Conservation (phyloP, 2,329 filamentous ascomycete genomes). For the Cercospora berteroae region DNA sequence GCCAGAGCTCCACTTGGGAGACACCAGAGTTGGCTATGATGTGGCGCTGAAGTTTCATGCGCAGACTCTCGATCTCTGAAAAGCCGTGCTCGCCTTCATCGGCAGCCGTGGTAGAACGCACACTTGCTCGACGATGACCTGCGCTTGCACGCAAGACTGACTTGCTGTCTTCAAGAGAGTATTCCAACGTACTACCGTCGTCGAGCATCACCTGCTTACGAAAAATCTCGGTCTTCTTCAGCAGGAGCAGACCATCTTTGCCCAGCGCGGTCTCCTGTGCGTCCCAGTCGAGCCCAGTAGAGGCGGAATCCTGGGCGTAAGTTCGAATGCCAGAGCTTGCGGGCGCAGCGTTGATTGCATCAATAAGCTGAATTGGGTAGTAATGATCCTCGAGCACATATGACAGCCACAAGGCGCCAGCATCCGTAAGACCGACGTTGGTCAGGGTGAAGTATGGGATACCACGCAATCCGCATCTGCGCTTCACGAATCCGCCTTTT, state of each 20-base stretch:
- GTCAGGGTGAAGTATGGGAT: conserved; percentile 42
- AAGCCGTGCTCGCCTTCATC: conserved; percentile 31
- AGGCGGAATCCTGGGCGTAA: conserved; percentile 32
- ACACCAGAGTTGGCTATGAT: conserved; percentile 38
- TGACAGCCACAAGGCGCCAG: conserved; percentile 43
- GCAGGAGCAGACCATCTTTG: conserved; percentile 36
- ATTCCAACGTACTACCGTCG: conserved; percentile 9
- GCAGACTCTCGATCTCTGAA: conserved; percentile 38
- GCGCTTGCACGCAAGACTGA: conserved; percentile 16
- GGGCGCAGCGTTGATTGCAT: conserved; percentile 35
- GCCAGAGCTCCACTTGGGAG: conserved; percentile 41
- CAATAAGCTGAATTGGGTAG: conserved; percentile 40
- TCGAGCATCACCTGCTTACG: conserved; percentile 28
- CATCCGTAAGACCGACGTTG: conserved; percentile 38
- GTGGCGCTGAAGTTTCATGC: conserved; percentile 44
- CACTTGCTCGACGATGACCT: conserved; percentile 28
- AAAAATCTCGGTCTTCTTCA: conserved; percentile 37
- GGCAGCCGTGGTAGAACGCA: conserved; percentile 28
- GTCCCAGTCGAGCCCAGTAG: conserved; percentile 39
- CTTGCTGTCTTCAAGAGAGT: conserved; percentile 1
- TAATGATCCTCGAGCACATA: conserved; percentile 42
- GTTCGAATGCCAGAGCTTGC: conserved; percentile 34
- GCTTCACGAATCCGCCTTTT: conserved; percentile 19
- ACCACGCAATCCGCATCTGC: conserved; percentile 41
- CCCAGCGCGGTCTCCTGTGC: conserved; percentile 31